Evolutionary conservation across 1,139 yeast species (phyloP), one percentile per base, ranked within the genome.

Genomic region (Hyphopichia buzzinii): DNA sequence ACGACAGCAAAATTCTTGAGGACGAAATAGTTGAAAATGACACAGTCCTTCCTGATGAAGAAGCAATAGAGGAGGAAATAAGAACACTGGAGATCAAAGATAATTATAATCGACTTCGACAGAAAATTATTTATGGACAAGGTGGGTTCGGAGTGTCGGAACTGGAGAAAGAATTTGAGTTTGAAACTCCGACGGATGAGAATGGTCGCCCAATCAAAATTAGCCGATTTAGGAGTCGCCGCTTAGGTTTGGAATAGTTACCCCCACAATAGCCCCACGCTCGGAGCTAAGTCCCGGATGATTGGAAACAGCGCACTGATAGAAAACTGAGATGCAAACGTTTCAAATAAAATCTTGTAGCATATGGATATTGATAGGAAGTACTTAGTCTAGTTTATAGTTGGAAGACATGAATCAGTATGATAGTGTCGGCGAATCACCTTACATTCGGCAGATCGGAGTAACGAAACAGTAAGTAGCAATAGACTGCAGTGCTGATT

Each of bases 181-280:
- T 17, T n/a, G 19, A 30, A 3, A 17, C 23, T 4, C 88, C 88
- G 0, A 63, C 84, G n/a, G 90, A 85, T 47, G 84, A 79, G 40
- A 56, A 65, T 27, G 88, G 87, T 0, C 74, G 78, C 36, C 79
- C 80, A 0, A 49, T 74, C 10, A 79, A 67, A 43, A 62, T 77
- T 1, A 85, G 95, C 50, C 63, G 89, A 36, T 87, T 87, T 56
- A 84, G 72, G 48, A 77, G 84, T n/a, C 81, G 84, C 14, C 59
- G 69, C 34, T 39, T 57, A 39, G 33, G 36, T 4, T 16, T 30
- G 12, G 26, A 17, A 29, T 29, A 29, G 10, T 19, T 7, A 19
- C 23, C 23, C 23, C 23, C 23, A 19, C 23, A 19, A 19, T 7
- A 19, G 23, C 23, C 23, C 23, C 23, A 19, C 23, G 23, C 23